phyloP scores from a whole-genome alignment of 2,329 filamentous ascomycete species.

The Torrubiella hemipterigena region DNA sequence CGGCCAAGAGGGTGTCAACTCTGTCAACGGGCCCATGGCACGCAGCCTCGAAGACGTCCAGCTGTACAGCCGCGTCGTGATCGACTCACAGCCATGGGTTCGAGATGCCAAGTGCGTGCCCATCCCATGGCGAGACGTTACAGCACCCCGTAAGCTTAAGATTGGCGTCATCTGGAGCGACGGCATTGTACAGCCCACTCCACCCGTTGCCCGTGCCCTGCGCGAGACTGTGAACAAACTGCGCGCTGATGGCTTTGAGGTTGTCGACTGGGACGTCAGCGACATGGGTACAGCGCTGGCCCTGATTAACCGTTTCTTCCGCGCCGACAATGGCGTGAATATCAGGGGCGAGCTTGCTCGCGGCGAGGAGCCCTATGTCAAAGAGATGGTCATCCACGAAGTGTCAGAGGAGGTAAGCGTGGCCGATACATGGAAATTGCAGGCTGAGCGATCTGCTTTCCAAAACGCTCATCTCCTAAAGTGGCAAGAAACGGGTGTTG shows the following conservation, averaged over 20 bases:
- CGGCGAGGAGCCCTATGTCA: conserved; percentile 29
- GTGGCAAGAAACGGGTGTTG: conserved; percentile 36
- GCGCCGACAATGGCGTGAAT: conserved; percentile 32
- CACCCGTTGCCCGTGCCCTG: conserved; percentile 49
- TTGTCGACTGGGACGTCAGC: conserved; percentile 37
- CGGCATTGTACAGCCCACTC: conserved; percentile 51
- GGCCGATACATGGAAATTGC: conserved; percentile 34
- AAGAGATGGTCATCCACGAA: conserved; percentile 22
- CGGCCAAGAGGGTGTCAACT: conserved; percentile 52
- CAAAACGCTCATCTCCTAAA: conserved; percentile 34
- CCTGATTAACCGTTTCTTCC: conserved; percentile 32
- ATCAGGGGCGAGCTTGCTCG: conserved; percentile 25
- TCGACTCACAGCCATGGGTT: conserved; percentile 42
- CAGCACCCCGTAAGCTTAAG: conserved; percentile 28
- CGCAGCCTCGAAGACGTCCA: conserved; percentile 41
- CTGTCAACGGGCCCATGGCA: conserved; percentile 52
- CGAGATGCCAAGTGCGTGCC: conserved; percentile 45
- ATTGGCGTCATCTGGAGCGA: conserved; percentile 56
- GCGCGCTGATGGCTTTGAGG: conserved; percentile 31
- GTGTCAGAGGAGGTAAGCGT: conserved; percentile 25
- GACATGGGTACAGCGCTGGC: conserved; percentile 25
- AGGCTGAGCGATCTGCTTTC: conserved; percentile 29
- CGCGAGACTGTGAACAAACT: conserved; percentile 30
- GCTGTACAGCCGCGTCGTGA: conserved; percentile 38
- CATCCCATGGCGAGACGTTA: conserved; percentile 37